phyloP scores from a whole-genome alignment of 768 basidiomycete species.

The Lactarius hatsudake region DNA sequence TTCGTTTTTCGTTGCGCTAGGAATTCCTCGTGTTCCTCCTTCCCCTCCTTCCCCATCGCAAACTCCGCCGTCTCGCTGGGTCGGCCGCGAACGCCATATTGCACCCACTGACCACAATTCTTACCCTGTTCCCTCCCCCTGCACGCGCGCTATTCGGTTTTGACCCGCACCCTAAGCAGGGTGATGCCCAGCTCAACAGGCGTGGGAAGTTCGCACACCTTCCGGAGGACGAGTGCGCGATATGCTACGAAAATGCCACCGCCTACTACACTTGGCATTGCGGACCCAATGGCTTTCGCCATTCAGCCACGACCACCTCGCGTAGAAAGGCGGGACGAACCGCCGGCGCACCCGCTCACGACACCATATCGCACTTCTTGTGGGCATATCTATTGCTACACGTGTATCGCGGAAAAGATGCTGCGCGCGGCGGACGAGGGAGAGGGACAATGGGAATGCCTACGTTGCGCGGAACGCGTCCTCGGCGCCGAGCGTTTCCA shows the following conservation, averaged over 20 bases:
- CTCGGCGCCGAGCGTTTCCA: slow-evolving; percentile 58
- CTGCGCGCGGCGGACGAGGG: slow-evolving; percentile 68
- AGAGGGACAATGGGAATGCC: slow-evolving; percentile 72
- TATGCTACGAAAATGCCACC: slow-evolving; percentile 79
- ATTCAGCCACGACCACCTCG: slow-evolving; percentile 30
- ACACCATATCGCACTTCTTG: slow-evolving; percentile 83
- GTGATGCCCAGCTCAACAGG: slow-evolving; percentile 17
- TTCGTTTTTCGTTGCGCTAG: slow-evolving; percentile 39
- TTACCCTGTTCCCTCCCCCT: slow-evolving; percentile 35
- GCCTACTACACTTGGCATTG: slow-evolving; percentile 51
- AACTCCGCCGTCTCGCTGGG: slow-evolving; percentile 55
- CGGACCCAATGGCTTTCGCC: slow-evolving; percentile 45
- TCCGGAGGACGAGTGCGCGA: slow-evolving; percentile 77
- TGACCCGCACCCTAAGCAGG: background rate
- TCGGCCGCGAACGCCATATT: slow-evolving; percentile 30
- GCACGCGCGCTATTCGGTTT: slow-evolving; percentile 32
- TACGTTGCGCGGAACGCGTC: slow-evolving; percentile 72
- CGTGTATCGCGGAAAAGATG: slow-evolving; percentile 84
- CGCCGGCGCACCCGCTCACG: slow-evolving; percentile 64
- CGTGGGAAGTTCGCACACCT: slow-evolving; percentile 69
- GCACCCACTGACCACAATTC: slow-evolving; percentile 31
- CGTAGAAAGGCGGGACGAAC: slow-evolving; percentile 38
- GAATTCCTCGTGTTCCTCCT: slow-evolving; percentile 94
- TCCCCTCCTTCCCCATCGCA: slow-evolving; percentile 73
- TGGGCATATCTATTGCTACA: slow-evolving; percentile 89